Percentiles rank a stretch among this genome's conserved stretches.
Conservation (phyloP, 441 rosid species). For the Populus hybrid region DNA sequence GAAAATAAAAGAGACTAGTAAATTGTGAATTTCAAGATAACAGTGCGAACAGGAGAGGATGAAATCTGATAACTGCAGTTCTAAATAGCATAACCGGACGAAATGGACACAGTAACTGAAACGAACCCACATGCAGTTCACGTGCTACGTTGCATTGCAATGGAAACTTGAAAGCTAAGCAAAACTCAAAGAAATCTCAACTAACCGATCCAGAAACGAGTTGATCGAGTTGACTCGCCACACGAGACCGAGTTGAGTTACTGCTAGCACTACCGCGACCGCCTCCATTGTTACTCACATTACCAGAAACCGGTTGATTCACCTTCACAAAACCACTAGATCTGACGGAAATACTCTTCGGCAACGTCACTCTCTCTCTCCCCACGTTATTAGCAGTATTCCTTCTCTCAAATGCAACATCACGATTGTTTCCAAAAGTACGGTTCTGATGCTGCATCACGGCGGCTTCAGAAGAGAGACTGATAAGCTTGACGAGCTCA, state of each 20-base stretch:
- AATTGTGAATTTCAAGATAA: background rate
- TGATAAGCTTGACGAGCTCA: slow-evolving; percentile 52
- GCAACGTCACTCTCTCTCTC: slow-evolving; percentile 40
- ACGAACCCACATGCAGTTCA: background rate
- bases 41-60: background rate
- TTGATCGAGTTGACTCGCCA: slow-evolving; percentile 23
- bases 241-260: slow-evolving; percentile 29
- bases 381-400: slow-evolving; percentile 1
- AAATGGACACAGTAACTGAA: background rate
- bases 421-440: slow-evolving; percentile 11
- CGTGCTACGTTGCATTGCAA: background rate
- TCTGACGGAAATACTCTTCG: slow-evolving; percentile 62
- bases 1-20: background rate
- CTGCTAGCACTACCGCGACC: slow-evolving; percentile 19
- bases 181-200: background rate
- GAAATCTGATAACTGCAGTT: background rate
- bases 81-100: background rate
- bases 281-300: slow-evolving; percentile 10
- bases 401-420: slow-evolving; percentile 19
- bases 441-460: slow-evolving; percentile 4
- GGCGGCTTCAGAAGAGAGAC: slow-evolving; percentile 40
- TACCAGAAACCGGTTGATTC: slow-evolving; percentile 34
- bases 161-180: background rate
- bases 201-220: slow-evolving; percentile 31
- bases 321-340: slow-evolving; percentile 42